These are phyloP conservation scores for Trypanosoma rangeli DNA, from an alignment of 208 protist species.

Conservation along the genomic window DNA sequence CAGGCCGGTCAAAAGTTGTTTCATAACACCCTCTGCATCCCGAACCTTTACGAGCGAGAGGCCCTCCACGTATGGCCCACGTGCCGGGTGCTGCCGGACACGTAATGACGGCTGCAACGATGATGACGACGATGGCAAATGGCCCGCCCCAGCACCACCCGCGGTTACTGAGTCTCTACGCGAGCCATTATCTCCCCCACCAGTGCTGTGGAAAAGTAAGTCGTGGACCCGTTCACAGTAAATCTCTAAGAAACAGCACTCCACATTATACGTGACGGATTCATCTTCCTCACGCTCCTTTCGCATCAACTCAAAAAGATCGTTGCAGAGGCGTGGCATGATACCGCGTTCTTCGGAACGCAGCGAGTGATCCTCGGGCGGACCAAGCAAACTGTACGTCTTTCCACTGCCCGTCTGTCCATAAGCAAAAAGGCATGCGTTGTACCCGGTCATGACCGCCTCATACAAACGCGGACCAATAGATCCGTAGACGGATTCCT, in stretches of 20 bases:
- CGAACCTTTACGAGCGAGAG: slow-evolving; percentile 62
- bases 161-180: background rate
- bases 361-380: slow-evolving; percentile 33
- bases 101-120: slow-evolving; percentile 34
- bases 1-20: slow-evolving; percentile 56
- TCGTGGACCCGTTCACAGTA: slow-evolving; percentile 89
- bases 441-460: slow-evolving; percentile 82
- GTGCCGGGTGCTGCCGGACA: slow-evolving; percentile 74
- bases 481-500: slow-evolving; percentile 69
- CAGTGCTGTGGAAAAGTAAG: slow-evolving; percentile 39
- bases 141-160: background rate
- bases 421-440: slow-evolving; percentile 90
- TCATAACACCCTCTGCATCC: slow-evolving; percentile 39
- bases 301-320: slow-evolving; percentile 70
- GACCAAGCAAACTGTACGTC: slow-evolving; percentile 90
- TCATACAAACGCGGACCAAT: slow-evolving; percentile 78
- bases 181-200: background rate
- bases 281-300: slow-evolving; percentile 67
- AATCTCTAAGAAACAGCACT: slow-evolving; percentile 86
- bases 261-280: slow-evolving; percentile 55
- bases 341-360: slow-evolving; percentile 60
- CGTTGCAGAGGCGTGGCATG: slow-evolving; percentile 73
- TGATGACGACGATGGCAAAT: background rate
- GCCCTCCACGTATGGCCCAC: slow-evolving; percentile 78
- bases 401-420: slow-evolving; percentile 92